Evolutionary conservation across 73 alveolate genomes (phyloP), one percentile per base, ranked within the genome.

Genomic region (Strombidium stylifer): DNA sequence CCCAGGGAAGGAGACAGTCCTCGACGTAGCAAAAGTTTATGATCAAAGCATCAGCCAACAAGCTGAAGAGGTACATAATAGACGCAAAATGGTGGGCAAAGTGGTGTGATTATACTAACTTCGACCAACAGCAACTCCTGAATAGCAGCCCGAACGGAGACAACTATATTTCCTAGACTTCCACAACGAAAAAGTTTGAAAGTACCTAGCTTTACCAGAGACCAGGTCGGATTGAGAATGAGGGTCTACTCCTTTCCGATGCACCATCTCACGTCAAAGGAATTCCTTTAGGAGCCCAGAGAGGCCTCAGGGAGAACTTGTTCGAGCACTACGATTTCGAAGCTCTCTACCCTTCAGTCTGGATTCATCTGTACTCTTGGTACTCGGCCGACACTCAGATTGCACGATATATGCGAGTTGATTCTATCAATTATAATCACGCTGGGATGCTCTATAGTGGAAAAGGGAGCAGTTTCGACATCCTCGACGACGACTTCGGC

Each of bases 341-440:
- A 19, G 34, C 53, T 26, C 57, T 70, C 6, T 56, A 58, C 4
- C 58, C 73, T 8, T n/a, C 27, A 12, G 37, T 57, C 3, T 70
- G 84, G 84, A 6, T 68, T 46, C 44, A 34, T 40, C 15, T 70
- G 47, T 70, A 70, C 41, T 30, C 75, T 12, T 70, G 84, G 84
- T 70, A 56, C 52, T 56, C 75, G 2, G 73, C 62, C 2, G 84
- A 70, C 30, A 41, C 35, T 20, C 28, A 31, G 30, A 57, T 73
- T n/a, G 86, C 52, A 8, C 24, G 86, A 15, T 73, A 59, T 26
- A 14, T 73, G 54, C n/a, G n/a, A n/a, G n/a, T n/a, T n/a, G n/a
- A n/a, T n/a, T n/a, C n/a, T n/a, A n/a, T n/a, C n/a, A n/a, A n/a
- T n/a, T n/a, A n/a, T n/a, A n/a, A n/a, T n/a, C n/a, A n/a, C n/a